Evolutionary conservation across 1,284 basidiomycete species (phyloP).

Genomic region (Malassezia pachydermatis): DNA sequence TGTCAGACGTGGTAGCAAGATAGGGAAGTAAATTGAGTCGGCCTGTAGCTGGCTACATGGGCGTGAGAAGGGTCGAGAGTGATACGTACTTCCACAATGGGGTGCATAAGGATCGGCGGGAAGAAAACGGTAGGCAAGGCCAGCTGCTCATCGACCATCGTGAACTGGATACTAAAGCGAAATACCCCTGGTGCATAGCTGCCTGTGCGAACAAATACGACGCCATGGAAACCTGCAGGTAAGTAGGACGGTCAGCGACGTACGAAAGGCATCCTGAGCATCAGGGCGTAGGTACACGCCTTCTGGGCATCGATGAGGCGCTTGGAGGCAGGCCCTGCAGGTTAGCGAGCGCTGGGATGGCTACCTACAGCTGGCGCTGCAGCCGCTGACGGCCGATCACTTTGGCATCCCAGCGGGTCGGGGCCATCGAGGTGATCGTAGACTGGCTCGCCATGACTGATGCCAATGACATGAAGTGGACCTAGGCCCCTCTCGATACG

Average conservation of each 20-base stretch:
- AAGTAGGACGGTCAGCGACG: background rate
- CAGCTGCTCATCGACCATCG: background rate
- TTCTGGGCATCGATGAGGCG: background rate
- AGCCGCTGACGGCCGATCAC: background rate
- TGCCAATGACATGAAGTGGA: no score
- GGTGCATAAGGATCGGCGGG: constrained; percentile 16
- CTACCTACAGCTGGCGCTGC: constrained; percentile 5
- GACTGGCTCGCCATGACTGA: no score
- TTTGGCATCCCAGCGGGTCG: background rate
- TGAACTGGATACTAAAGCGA: constrained; percentile 15
- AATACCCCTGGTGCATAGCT: constrained; percentile 11
- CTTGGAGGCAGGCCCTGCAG: background rate
- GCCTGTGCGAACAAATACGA: constrained; percentile 10
- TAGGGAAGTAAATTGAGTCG: constrained; percentile 6
- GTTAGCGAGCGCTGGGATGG: background rate
- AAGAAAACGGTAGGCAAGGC: constrained; percentile 9
- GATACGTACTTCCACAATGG: constrained; percentile 6
- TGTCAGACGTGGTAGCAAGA: background rate
- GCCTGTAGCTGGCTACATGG: constrained; percentile 3
- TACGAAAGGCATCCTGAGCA: constrained; percentile 11
- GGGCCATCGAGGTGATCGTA: no score
- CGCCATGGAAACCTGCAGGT: constrained; percentile 10
- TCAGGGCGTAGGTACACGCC: constrained; percentile 15
- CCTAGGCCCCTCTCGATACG: no score
- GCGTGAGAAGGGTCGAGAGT: background rate